Evolutionary conservation across 2,329 filamentous ascomycete genomes (phyloP).

Genomic region (Trichoderma semiorbis): DNA sequence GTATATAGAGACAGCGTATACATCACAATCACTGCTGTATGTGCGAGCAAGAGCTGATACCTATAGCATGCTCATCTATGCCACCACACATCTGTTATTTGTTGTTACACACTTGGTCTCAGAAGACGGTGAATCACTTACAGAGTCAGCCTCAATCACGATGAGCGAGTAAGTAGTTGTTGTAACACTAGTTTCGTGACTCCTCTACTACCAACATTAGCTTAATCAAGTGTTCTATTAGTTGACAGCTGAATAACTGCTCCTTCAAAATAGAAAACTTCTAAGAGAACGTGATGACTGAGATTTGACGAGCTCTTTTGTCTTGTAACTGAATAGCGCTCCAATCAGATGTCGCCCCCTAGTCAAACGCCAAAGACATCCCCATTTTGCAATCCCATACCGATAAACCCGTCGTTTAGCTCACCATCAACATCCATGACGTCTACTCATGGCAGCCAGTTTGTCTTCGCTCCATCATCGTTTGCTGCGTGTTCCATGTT

Average conservation of each 20-base stretch:
- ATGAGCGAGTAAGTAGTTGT: background rate
- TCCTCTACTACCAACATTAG: background rate
- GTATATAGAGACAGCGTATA: background rate
- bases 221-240: background rate
- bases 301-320: background rate
- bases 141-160: background rate
- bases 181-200: background rate
- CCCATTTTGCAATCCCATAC: background rate
- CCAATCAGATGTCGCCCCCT: background rate
- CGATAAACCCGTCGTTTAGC: background rate
- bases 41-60: background rate
- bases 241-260: background rate
- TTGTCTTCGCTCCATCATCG: background rate
- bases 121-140: background rate
- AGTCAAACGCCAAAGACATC: background rate
- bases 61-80: background rate
- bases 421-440: background rate
- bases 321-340: background rate
- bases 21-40: background rate
- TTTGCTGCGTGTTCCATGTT: background rate
- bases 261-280: background rate
- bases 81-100: background rate
- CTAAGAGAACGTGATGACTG: fast-evolving
- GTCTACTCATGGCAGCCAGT: background rate
- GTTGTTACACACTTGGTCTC: background rate